A percentile compares a stretch with the other conserved stretches of the same genome.
These are phyloP conservation scores for Dendrobium catenatum DNA, from an alignment of 106 monocot species.

Conservation along the genomic window DNA sequence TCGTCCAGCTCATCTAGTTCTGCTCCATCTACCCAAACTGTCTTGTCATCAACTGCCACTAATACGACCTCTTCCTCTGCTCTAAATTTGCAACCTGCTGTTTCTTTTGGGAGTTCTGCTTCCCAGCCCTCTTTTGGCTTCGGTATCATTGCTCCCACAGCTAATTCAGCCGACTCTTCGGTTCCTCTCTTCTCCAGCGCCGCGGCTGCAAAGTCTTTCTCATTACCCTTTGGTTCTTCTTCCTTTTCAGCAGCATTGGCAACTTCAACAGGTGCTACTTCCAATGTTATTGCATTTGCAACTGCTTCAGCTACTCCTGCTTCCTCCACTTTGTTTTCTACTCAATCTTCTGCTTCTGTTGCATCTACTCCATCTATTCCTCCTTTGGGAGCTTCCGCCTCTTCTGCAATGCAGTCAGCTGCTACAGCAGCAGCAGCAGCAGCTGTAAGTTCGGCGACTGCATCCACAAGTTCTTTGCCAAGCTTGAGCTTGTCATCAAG, in stretches of 20 bases:
- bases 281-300: neutral
- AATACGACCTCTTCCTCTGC: neutral
- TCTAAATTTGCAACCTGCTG: neutral
- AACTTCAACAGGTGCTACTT: neutral
- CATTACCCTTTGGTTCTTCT: slow-evolving; percentile 1
- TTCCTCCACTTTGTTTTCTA: neutral
- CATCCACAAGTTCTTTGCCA: slow-evolving; percentile 1
- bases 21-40: neutral
- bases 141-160: neutral
- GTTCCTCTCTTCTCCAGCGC: neutral
- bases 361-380: neutral
- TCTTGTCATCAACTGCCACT: neutral
- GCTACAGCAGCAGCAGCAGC: neutral
- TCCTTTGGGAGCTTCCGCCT: neutral
- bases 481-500: neutral
- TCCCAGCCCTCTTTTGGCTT: neutral
- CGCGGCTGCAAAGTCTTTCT: neutral
- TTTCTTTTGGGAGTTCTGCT: slow-evolving; percentile 4
- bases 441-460: neutral
- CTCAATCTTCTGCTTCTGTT: neutral
- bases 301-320: neutral
- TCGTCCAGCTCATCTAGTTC: neutral
- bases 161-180: neutral
- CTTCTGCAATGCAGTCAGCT: neutral
- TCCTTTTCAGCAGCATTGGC: neutral